phyloP scores from a whole-genome alignment of 768 basidiomycete species.

The Hygrophoropsis aurantiaca region DNA sequence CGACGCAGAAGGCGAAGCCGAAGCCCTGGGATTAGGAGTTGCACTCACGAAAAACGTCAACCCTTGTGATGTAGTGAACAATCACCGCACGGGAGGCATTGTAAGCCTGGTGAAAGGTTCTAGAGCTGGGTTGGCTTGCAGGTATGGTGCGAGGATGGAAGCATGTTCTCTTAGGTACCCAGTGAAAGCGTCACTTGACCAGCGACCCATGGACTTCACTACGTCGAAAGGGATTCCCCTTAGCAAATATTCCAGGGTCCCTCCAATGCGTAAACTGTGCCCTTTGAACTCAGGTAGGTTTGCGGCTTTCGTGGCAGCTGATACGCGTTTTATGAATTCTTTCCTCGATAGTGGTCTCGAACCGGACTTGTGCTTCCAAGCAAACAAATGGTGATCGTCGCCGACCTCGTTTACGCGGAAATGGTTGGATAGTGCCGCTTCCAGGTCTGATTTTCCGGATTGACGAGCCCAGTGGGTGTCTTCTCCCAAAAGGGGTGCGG shows the following conservation, averaged over 20 bases:
- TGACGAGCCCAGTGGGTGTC: not conserved
- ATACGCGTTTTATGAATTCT: slow-evolving; percentile 20
- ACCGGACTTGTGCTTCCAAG: too few relatives aligned
- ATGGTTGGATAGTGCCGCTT: not conserved
- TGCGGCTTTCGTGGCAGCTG: not conserved
- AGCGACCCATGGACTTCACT: slow-evolving; percentile 32
- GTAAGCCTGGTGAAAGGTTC: slow-evolving; percentile 3
- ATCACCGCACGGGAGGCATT: slow-evolving; percentile 9
- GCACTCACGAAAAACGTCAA: not conserved
- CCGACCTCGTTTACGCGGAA: not conserved
- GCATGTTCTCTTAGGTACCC: slow-evolving; percentile 28
- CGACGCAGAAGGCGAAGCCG: not conserved
- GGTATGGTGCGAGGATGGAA: slow-evolving; percentile 25
- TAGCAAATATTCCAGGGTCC: slow-evolving; percentile 35
- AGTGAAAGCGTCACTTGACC: slow-evolving; percentile 33
- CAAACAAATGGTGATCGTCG: not conserved
- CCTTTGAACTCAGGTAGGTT: slow-evolving; percentile 12
- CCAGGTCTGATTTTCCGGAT: not conserved
- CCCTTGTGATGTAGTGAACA: not conserved
- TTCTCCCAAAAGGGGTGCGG: not conserved
- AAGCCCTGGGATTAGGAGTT: not conserved
- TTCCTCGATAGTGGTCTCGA: slow-evolving; percentile 1
- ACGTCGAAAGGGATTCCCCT: slow-evolving; percentile 34
- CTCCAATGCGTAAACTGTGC: slow-evolving; percentile 26
- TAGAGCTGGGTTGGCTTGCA: slow-evolving; percentile 18